Percentiles rank a stretch among this genome's conserved stretches.
These are phyloP conservation scores for Globisporangium echinulatum DNA, from an alignment of 352 stramenopile genomes.

Conservation along the genomic window DNA sequence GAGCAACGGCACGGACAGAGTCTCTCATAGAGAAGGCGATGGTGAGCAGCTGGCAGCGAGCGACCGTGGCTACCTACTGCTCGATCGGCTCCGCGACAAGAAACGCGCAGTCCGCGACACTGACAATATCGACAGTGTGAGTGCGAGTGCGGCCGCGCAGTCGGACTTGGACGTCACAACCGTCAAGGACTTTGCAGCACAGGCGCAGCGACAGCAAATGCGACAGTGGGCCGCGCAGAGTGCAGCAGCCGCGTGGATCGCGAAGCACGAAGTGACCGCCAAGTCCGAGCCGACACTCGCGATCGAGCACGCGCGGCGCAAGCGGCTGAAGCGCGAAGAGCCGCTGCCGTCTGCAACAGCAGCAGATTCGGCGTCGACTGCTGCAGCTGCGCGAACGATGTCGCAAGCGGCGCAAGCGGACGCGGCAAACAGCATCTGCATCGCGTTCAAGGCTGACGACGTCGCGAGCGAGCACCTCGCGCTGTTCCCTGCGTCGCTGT, in stretches of 20 bases:
- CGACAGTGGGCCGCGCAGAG: conserved; percentile 23
- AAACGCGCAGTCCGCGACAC: conserved; percentile 3
- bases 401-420: conserved; percentile 3
- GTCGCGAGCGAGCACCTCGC: conserved; percentile 19
- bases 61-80: too few relatives aligned
- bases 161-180: conserved; percentile 26
- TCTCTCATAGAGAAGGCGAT: conserved; percentile 9
- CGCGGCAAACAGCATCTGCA: conserved; percentile 18
- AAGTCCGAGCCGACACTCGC: conserved; percentile 38
- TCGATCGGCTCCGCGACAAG: conserved; percentile 1
- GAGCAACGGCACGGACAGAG: not conserved
- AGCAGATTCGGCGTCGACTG: not conserved
- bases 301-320: conserved; percentile 31
- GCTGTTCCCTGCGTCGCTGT: conserved; percentile 31
- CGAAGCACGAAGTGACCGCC: conserved; percentile 29
- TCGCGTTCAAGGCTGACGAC: conserved; percentile 46
- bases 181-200: conserved; percentile 20
- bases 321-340: conserved; percentile 17
- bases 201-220: conserved; percentile 19
- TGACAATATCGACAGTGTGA: conserved; percentile 4
- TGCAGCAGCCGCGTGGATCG: conserved; percentile 24
- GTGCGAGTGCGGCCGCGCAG: conserved; percentile 16
- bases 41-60: not conserved
- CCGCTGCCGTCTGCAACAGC: too few relatives aligned
- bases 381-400: not conserved